Base-by-base conservation (phyloP, 2,329 filamentous ascomycete species). In the Trichoderma sp. region DNA sequence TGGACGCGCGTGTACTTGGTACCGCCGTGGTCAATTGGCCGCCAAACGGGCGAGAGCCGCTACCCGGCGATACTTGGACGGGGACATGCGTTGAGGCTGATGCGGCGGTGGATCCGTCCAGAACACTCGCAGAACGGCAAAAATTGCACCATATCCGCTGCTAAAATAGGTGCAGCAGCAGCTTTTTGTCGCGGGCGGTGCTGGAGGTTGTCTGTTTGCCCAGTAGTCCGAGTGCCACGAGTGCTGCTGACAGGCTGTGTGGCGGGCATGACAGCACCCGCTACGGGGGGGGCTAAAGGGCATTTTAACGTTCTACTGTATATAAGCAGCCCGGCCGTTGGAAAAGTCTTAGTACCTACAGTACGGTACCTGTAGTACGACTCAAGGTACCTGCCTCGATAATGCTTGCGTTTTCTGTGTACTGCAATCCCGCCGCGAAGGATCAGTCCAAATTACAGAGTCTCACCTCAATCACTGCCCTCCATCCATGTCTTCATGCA, bases 1-100 rank as follows among this genome's bases (percentile, higher is more conserved):
- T 57, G 61, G 27, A 65, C 61, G 52, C 61, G 61, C 61, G 61
- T 65, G 52, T 65, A 19, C 35, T 53, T 22, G n/a, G 59, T 53
- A 58, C 54, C 34, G 45, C 61, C 17, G 27, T 57, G 29, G 34
- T 32, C 64, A 48, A 66, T 58, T 58, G 64, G 64, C 42, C 29
- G 39, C 45, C 34, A 39, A 65, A 37, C 8, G 32, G 15, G 39
- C 22, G 48, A 29, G 25, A 19, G 25, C 61, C 27, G 52, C 52
- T 54, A 54, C 52, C n/a, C 22, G 52, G 6, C 52, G 52, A 32
- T 54, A 54, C 52, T 9, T 45, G 39, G 39, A 7, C n/a, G 4
- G 4, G 29, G 29, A 7, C 39, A 54, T n/a, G 52, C 52, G 37
- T 59, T 59, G 64, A 67, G 64, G 64, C 64, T 67, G 45, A 67